Evolutionary conservation across 1,139 yeast species (phyloP).

Genomic region (Kodamaea alishanica): DNA sequence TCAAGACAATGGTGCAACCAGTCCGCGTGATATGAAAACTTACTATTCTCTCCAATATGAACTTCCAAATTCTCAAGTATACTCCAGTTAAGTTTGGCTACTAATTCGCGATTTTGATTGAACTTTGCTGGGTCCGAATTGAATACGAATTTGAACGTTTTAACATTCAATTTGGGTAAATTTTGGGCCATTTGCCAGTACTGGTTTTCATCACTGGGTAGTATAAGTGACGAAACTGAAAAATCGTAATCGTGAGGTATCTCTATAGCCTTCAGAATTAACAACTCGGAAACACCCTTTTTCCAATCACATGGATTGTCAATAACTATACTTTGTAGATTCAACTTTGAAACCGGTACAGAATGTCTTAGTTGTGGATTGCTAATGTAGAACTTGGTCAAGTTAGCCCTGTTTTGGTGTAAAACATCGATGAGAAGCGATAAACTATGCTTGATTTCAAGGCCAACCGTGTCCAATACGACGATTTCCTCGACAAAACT

Average conservation of each 20-base stretch:
- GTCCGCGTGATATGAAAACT: background rate
- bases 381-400: too few species aligned
- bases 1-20: constrained; percentile 8
- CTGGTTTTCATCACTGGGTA: constrained; percentile 12
- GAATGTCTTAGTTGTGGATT: too few species aligned
- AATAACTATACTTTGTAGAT: too few species aligned
- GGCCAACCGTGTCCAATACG: constrained; percentile 11
- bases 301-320: background rate
- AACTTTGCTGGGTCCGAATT: constrained; percentile 7
- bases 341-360: too few species aligned
- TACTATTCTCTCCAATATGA: background rate
- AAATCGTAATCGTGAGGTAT: background rate
- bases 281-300: background rate
- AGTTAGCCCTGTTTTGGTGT: too few species aligned
- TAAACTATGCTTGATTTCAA: too few species aligned
- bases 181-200: constrained; percentile 18
- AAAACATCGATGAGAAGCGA: too few species aligned
- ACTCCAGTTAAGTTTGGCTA: constrained; percentile 17
- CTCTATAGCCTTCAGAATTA: too few species aligned
- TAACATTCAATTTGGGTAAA: constrained; percentile 7
- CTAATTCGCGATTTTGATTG: constrained; percentile 6
- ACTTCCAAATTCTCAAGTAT: constrained; percentile 23
- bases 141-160: constrained; percentile 19
- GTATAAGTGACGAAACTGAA: constrained; percentile 13
- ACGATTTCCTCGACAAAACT: constrained; percentile 21